phyloP scores from a whole-genome alignment of 176 grass and related monocot genomes.

The Neostapfia colusana region DNA sequence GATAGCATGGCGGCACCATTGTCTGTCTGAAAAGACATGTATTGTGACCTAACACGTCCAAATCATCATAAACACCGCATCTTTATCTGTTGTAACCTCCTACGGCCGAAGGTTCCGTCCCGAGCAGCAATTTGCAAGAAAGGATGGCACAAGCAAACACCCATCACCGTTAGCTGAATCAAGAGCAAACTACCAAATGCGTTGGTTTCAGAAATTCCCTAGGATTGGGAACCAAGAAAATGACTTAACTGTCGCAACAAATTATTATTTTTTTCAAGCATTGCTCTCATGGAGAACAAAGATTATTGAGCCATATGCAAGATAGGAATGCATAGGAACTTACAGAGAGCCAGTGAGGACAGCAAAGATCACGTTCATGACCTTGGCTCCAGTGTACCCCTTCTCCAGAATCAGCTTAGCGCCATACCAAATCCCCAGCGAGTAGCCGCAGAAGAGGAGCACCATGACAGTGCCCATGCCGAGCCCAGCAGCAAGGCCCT shows the following conservation, averaged over 20 bases:
- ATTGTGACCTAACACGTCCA: conserved; percentile 29
- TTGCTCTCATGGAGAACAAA: background rate
- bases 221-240: conserved; percentile 19
- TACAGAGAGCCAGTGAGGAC: conserved; percentile 97
- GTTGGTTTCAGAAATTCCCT: conserved; percentile 11
- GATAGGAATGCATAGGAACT: conserved; percentile 37
- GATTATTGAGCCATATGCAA: conserved; percentile 1
- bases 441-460: conserved; percentile 95
- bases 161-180: conserved; percentile 6
- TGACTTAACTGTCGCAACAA: background rate
- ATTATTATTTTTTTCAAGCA: background rate
- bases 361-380: conserved; percentile 98
- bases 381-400: conserved; percentile 78
- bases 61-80: conserved; percentile 37
- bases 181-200: conserved; percentile 11
- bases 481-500: conserved; percentile 77
- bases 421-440: conserved; percentile 94
- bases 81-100: conserved; percentile 43
- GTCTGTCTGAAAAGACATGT: conserved; percentile 2
- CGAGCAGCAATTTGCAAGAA: conserved; percentile 16
- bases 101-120: background rate
- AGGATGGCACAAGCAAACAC: background rate
- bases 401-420: conserved; percentile 88
- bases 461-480: conserved; percentile 91
- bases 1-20: conserved; percentile 19